A percentile compares a stretch with the other conserved stretches of the same genome.
Conservation (phyloP, 1,284 basidiomycete genomes). For the Austroboletus niveus region DNA sequence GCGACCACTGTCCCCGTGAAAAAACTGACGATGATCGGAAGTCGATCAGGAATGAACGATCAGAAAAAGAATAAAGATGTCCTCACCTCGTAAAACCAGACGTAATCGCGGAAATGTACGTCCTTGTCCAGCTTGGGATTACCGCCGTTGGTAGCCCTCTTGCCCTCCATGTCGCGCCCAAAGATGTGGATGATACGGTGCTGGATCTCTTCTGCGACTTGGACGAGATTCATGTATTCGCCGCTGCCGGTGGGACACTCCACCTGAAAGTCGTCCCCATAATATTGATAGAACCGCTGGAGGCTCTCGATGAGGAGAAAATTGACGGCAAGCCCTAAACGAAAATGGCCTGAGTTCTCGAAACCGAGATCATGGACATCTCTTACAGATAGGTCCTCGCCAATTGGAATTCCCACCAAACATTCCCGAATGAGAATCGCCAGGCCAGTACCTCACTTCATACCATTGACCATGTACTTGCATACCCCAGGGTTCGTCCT, state of each 20-base stretch:
- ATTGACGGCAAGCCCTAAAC: conserved; percentile 85
- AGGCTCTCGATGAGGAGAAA: conserved; percentile 92
- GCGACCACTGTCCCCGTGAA: conserved; percentile 90
- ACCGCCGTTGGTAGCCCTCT: conserved; percentile 89
- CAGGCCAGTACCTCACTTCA: conserved; percentile 96
- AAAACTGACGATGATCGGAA: conserved; percentile 60
- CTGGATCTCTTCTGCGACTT: conserved; percentile 95
- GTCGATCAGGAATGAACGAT: not conserved
- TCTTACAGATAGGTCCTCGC: conserved; percentile 81
- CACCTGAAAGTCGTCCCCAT: conserved; percentile 84
- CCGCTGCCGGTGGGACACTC: conserved; percentile 96
- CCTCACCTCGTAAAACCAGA: conserved; percentile 88
- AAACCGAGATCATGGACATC: not conserved
- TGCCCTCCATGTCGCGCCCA: conserved; percentile 82
- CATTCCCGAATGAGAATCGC: conserved; percentile 96
- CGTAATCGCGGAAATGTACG: conserved; percentile 95
- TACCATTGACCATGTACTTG: conserved; percentile 90
- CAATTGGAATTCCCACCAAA: conserved; percentile 99
- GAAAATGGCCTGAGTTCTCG: not conserved
- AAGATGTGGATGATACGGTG: conserved; percentile 98
- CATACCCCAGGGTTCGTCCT: conserved; percentile 94
- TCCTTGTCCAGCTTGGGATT: conserved; percentile 86
- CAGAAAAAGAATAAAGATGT: not conserved
- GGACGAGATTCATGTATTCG: conserved; percentile 92
- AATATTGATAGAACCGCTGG: conserved; percentile 97